phyloP scores from a whole-genome alignment of 306 rosid genomes.

The Vigna reflexopilosa region DNA sequence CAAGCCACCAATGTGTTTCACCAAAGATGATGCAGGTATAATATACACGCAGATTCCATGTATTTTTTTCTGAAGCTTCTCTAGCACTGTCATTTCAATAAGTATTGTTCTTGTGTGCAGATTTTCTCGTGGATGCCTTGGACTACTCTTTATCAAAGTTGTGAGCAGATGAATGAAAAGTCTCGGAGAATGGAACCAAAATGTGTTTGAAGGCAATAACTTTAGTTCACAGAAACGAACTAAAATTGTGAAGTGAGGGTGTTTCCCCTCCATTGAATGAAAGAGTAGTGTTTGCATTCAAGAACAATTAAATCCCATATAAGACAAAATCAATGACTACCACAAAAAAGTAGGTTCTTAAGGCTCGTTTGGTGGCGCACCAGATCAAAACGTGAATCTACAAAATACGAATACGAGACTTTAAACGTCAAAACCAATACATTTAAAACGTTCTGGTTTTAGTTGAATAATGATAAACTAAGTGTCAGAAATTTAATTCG shows the following conservation, averaged over 20 bases:
- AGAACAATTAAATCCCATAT: too few species aligned
- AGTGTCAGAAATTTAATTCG: too few species aligned
- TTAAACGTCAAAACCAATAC: too few species aligned
- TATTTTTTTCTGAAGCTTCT: conserved; percentile 21
- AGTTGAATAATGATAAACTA: too few species aligned
- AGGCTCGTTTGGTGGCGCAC: too few species aligned
- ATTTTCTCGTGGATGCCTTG: conserved; percentile 91
- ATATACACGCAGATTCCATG: neutral
- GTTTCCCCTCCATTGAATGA: conserved; percentile 2
- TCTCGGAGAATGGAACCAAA: conserved; percentile 1
- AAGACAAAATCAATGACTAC: too few species aligned
- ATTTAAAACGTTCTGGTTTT: too few species aligned
- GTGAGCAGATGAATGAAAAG: conserved; percentile 48
- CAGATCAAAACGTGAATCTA: too few species aligned
- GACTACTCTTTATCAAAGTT: conserved; percentile 76
- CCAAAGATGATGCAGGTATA: conserved; percentile 87
- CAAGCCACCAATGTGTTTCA: conserved; percentile 94
- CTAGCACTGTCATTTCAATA: neutral
- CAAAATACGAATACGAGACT: too few species aligned
- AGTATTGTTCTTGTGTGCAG: conserved; percentile 54
- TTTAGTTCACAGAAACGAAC: neutral
- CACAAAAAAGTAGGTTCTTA: too few species aligned
- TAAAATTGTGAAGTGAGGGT: neutral
- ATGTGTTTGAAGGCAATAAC: neutral
- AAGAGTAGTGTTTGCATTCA: neutral